Evolutionary conservation across 331 rosid species (phyloP).

Genomic region (Arachis monticola): DNA sequence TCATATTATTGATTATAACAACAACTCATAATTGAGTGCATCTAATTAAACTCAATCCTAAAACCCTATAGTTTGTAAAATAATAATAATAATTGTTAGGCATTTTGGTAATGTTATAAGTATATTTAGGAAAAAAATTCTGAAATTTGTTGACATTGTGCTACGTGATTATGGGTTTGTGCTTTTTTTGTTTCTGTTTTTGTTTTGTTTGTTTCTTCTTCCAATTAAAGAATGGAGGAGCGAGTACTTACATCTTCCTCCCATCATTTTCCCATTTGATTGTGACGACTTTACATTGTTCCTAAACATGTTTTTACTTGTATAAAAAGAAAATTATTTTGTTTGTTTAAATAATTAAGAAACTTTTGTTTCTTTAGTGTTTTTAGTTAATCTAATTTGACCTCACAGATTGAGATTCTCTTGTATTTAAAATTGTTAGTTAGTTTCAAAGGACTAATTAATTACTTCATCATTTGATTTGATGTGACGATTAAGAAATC

Average conservation of each 20-base stretch:
- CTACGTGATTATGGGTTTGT: neutral
- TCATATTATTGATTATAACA: neutral
- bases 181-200: constrained; percentile 1
- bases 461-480: no score
- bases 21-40: no score
- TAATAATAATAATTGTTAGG: no score
- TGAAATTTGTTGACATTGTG: no score
- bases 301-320: neutral
- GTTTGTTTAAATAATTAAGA: neutral
- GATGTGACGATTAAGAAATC: no score
- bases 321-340: neutral
- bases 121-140: no score
- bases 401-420: neutral
- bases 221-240: neutral
- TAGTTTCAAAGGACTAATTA: no score
- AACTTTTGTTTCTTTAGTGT: neutral
- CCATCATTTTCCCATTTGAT: neutral
- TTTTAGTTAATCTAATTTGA: neutral
- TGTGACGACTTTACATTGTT: neutral
- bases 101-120: no score
- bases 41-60: no score
- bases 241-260: neutral
- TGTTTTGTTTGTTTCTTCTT: neutral
- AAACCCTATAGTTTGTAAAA: no score
- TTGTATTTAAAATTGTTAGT: neutral